Conservation (phyloP, 2,329 filamentous ascomycete species). For the Pochonia chlamydosporia region DNA sequence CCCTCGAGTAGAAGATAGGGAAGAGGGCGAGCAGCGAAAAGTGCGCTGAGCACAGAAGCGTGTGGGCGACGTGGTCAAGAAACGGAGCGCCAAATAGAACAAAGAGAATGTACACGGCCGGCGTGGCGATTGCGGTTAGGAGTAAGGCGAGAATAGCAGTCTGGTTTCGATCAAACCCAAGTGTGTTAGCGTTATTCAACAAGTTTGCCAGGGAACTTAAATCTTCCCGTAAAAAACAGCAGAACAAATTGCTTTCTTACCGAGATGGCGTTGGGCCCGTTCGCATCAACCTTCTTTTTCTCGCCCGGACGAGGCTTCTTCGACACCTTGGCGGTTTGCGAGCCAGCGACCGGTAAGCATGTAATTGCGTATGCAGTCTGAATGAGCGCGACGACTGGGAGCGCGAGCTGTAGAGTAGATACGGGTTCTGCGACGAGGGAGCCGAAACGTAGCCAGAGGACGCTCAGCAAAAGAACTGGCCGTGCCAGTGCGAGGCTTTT, state of each 20-base stretch:
- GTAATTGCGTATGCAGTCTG: conserved; percentile 59
- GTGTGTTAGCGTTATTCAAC: background rate
- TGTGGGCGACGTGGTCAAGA: conserved; percentile 73
- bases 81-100: conserved; percentile 90
- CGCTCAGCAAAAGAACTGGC: conserved; percentile 58
- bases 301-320: conserved; percentile 49
- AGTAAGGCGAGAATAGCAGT: conserved; percentile 39
- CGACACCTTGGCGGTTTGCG: conserved; percentile 29
- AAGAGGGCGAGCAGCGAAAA: conserved; percentile 73
- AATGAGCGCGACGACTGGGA: conserved; percentile 57
- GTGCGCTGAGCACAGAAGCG: conserved; percentile 73
- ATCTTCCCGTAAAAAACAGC: background rate
- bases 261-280: conserved; percentile 38
- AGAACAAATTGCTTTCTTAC: conserved; percentile 28
- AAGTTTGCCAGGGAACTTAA: too few relatives aligned
- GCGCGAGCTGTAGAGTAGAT: conserved; percentile 51
- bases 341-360: conserved; percentile 58
- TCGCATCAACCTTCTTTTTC: conserved; percentile 45
- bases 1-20: conserved; percentile 80
- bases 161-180: conserved; percentile 21
- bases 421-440: conserved; percentile 66
- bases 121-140: conserved; percentile 65
- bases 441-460: conserved; percentile 59
- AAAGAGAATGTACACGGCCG: conserved; percentile 56
- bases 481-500: conserved; percentile 59